Evolutionary conservation across 257 asterid genomes (phyloP).

Genomic region (Lycium ferocissimum): DNA sequence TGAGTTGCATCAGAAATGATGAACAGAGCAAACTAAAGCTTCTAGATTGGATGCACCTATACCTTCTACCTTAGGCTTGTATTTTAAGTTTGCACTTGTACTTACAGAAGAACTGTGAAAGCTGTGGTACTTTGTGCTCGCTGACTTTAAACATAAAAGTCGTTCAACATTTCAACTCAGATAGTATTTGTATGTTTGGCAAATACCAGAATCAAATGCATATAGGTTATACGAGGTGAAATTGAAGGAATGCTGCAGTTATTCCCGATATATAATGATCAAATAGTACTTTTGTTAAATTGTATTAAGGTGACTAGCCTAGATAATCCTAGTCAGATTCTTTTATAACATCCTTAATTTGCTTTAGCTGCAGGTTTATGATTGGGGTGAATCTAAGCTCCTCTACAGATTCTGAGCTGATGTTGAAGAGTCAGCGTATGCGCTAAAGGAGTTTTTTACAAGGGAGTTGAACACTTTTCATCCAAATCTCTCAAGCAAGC

Average conservation of each 20-base stretch:
- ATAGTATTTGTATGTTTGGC: neutral
- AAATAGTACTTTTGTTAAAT: too few species aligned
- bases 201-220: neutral
- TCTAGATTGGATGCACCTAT: neutral
- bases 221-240: neutral
- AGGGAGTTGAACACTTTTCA: slow-evolving; percentile 41
- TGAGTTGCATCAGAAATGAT: neutral
- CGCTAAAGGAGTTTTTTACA: slow-evolving; percentile 38
- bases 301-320: too few species aligned
- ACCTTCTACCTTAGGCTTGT: neutral
- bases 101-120: neutral
- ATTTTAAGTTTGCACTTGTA: neutral
- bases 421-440: slow-evolving; percentile 33
- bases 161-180: neutral
- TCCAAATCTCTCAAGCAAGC: slow-evolving; percentile 57
- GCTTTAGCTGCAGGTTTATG: neutral
- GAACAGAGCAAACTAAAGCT: neutral
- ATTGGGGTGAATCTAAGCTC: slow-evolving; percentile 36
- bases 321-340: too few species aligned
- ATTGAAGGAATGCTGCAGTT: neutral
- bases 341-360: too few species aligned
- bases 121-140: neutral
- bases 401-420: slow-evolving; percentile 46
- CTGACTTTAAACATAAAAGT: neutral
- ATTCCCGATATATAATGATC: too few species aligned